A percentile compares a stretch with the other conserved stretches of the same genome.
These are phyloP conservation scores for Backusella macrospora DNA, from an alignment of 192 early-diverging fungal genomes.

Conservation along the genomic window DNA sequence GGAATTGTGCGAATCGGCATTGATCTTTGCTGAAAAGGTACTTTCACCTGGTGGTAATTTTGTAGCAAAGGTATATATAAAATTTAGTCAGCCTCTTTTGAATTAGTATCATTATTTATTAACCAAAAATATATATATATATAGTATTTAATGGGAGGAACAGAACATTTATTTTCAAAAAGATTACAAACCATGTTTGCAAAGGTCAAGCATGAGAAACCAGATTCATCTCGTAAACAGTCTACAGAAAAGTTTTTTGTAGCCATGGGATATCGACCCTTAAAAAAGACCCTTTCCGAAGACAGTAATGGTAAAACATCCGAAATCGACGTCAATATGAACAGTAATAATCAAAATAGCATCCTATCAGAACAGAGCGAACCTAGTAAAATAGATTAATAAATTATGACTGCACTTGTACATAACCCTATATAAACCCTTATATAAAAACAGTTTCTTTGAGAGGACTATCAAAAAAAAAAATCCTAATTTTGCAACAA, in stretches of 20 bases:
- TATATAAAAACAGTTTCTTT: no score
- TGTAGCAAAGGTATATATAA: conserved; percentile 78
- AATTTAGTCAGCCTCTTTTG: no score
- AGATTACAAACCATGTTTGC: conserved; percentile 53
- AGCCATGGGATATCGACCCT: conserved; percentile 50
- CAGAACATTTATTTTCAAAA: conserved; percentile 50
- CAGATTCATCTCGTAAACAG: conserved; percentile 64
- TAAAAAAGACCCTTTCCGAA: background rate
- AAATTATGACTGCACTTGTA: no score
- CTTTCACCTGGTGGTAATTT: conserved; percentile 61
- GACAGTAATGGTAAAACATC: no score
- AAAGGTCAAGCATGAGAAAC: conserved; percentile 69
- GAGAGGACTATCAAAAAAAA: no score
- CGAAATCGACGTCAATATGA: no score
- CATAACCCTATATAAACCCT: no score
- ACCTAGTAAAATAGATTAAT: no score
- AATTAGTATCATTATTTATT: no score
- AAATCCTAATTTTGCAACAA: no score
- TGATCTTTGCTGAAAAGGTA: conserved; percentile 62
- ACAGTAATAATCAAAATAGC: no score
- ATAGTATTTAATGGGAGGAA: conserved; percentile 65
- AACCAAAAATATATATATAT: background rate
- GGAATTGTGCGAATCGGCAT: conserved; percentile 70
- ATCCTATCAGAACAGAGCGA: no score
- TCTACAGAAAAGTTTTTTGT: conserved; percentile 76